phyloP scores from a whole-genome alignment of 768 basidiomycete genomes.

The Boletus bicolor region DNA sequence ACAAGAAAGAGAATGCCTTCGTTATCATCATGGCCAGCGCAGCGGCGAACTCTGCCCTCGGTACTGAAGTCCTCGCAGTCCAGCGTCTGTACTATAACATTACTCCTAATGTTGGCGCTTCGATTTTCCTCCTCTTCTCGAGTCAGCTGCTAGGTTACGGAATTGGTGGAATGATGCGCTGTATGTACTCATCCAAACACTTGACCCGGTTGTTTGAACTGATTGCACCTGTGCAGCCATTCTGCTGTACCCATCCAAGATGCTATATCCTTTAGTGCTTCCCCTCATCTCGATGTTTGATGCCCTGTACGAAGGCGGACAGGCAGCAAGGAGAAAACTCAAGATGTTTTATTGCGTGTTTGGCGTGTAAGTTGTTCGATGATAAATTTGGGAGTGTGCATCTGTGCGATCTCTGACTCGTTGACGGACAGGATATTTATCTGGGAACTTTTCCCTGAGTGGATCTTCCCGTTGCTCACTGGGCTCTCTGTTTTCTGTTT shows the following conservation, averaged over 20 bases:
- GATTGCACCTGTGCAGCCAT: conserved; percentile 4
- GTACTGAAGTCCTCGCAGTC: conserved; percentile 53
- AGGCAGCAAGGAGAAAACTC: conserved; percentile 39
- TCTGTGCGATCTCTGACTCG: background rate
- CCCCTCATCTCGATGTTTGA: conserved; percentile 28
- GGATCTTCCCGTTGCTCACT: conserved; percentile 55
- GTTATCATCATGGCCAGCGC: conserved; percentile 56
- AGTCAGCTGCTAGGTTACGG: conserved; percentile 46
- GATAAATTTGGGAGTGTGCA: conserved; percentile 5
- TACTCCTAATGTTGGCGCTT: conserved; percentile 44
- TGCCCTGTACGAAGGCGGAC: conserved; percentile 41
- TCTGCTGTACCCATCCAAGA: conserved; percentile 43
- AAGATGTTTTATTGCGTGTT: conserved; percentile 26
- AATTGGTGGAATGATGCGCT: conserved; percentile 50
- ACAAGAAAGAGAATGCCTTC: conserved; percentile 59
- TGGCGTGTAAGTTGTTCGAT: conserved; percentile 24
- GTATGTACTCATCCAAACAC: conserved; percentile 25
- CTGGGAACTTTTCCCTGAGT: conserved; percentile 26
- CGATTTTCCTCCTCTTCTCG: conserved; percentile 44
- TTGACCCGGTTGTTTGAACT: background rate
- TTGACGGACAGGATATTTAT: conserved; percentile 33
- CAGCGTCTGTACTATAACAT: conserved; percentile 54
- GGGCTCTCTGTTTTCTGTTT: conserved; percentile 65
- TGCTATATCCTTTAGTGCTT: conserved; percentile 39
- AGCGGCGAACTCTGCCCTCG: conserved; percentile 52